Percentiles rank a stretch among this genome's conserved stretches.
Conservation (phyloP, 2,329 filamentous ascomycete species). For the Alternaria metachromatica region DNA sequence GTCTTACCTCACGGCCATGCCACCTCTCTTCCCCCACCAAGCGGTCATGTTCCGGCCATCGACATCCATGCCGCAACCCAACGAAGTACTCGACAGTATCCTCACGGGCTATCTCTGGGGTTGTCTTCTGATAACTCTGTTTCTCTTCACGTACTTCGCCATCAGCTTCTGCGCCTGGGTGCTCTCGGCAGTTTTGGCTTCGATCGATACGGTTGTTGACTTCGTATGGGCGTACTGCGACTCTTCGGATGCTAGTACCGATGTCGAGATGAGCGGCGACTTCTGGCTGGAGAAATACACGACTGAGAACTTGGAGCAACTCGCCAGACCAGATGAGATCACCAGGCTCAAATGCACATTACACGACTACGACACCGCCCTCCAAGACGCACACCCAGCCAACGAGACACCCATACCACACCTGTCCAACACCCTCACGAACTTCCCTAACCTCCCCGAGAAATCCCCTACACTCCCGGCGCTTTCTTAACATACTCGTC, state of each 20-base stretch:
- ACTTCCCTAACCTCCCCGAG: background rate
- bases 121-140: slow-evolving; percentile 12
- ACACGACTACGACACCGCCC: background rate
- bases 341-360: background rate
- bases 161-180: slow-evolving; percentile 3
- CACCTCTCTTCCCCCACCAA: slow-evolving; percentile 4
- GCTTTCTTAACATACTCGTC: slow-evolving; percentile 62
- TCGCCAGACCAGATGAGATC: background rate
- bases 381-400: background rate
- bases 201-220: background rate
- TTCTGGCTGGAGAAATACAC: background rate
- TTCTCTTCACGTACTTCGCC: slow-evolving; percentile 4
- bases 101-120: slow-evolving; percentile 12
- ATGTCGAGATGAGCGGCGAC: background rate
- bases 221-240: background rate
- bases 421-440: background rate
- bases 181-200: background rate
- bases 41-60: background rate
- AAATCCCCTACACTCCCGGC: background rate
- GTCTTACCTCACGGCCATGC: background rate
- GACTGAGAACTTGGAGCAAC: accelerated
- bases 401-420: background rate
- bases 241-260: background rate
- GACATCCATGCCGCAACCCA: background rate
- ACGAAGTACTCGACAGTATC: slow-evolving; percentile 3